Evolutionary conservation across 139 green algal genomes (phyloP).

Genomic region (Ettlia oleoabundans): DNA sequence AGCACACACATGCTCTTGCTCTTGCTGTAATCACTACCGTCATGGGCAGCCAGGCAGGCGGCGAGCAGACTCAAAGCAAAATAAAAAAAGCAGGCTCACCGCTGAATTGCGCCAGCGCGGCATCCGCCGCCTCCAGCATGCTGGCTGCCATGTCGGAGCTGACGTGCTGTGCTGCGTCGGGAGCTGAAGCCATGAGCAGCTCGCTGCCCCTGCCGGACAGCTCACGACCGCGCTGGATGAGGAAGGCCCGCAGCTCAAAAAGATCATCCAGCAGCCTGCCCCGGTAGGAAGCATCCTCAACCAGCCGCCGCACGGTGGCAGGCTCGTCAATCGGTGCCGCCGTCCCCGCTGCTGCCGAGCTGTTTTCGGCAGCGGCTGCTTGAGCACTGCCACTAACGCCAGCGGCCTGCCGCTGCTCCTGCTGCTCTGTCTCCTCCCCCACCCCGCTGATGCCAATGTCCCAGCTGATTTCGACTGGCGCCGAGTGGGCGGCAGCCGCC

Average conservation of each 20-base stretch:
- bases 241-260: constrained; percentile 45
- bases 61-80: not conserved
- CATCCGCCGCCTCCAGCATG: constrained; percentile 3
- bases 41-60: not conserved
- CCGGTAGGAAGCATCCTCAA: constrained; percentile 35
- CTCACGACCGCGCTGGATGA: constrained; percentile 28
- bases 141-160: constrained; percentile 9
- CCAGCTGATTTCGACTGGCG: constrained; percentile 55
- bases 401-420: not conserved
- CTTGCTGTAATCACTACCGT: no score
- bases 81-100: not conserved
- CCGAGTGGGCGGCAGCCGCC: not conserved
- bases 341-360: not conserved
- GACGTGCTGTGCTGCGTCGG: constrained; percentile 4
- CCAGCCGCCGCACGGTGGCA: constrained; percentile 24
- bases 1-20: not conserved
- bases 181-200: constrained; percentile 4
- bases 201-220: not conserved
- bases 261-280: constrained; percentile 43
- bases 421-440: constrained; percentile 33
- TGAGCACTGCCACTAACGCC: no score
- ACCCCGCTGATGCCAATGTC: constrained; percentile 63
- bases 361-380: not conserved
- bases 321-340: not conserved
- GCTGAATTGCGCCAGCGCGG: constrained; percentile 12